Percentiles rank a stretch among this genome's conserved stretches.
Evolutionary conservation across 2,329 filamentous ascomycete species (phyloP).

Genomic region (Fusarium haematococcum): DNA sequence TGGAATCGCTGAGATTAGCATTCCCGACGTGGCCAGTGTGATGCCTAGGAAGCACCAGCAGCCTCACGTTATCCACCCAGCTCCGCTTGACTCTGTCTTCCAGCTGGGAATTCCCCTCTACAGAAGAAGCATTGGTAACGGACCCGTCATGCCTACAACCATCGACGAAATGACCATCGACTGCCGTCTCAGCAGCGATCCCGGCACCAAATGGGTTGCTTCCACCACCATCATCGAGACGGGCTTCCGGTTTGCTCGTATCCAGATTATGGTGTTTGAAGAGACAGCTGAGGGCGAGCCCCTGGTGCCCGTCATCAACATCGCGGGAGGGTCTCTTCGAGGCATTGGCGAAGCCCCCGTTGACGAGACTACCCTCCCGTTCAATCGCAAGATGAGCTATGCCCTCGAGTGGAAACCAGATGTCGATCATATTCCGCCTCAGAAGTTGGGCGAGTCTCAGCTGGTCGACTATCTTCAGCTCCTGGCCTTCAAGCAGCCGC

Average conservation of each 20-base stretch:
- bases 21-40: constrained; percentile 20
- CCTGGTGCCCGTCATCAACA: constrained; percentile 8
- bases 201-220: constrained; percentile 20
- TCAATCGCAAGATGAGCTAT: constrained; percentile 25
- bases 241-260: constrained; percentile 17
- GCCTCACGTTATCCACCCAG: constrained; percentile 51
- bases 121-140: constrained; percentile 13
- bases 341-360: constrained; percentile 17
- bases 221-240: constrained; percentile 14
- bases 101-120: constrained; percentile 37
- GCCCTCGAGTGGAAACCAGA: constrained; percentile 18
- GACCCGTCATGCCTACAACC: constrained; percentile 26
- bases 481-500: constrained; percentile 22
- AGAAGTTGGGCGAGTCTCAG: not conserved
- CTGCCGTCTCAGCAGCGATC: constrained; percentile 8
- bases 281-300: not conserved
- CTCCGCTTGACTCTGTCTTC: constrained; percentile 50
- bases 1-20: constrained; percentile 9
- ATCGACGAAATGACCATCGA: constrained; percentile 22
- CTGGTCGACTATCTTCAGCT: constrained; percentile 13
- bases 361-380: constrained; percentile 10
- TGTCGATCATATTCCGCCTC: constrained; percentile 9
- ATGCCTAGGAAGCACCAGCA: constrained; percentile 41
- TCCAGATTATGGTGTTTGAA: constrained; percentile 22
- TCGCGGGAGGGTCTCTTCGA: constrained; percentile 16